Evolutionary conservation across 805 yeast genomes (phyloP).

Genomic region (Nakazawaea peltata): DNA sequence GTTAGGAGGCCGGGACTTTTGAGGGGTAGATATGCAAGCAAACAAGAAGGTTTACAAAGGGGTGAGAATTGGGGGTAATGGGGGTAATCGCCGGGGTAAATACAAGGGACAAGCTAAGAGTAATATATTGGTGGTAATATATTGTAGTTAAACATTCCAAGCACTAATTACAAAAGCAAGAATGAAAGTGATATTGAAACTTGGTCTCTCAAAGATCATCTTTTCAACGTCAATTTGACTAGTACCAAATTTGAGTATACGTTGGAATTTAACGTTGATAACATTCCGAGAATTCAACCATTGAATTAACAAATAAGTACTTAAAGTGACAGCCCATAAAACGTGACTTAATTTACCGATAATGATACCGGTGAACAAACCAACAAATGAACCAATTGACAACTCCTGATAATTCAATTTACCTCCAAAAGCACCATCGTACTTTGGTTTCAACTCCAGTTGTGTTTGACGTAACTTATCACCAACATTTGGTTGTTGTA

Average conservation of each 20-base stretch:
- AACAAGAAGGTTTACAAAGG: too few species aligned
- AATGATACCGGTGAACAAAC: conserved; percentile 48
- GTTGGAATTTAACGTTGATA: conserved; percentile 33
- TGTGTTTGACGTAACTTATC: conserved; percentile 12
- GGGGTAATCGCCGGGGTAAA: too few species aligned
- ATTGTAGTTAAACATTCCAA: conserved; percentile 32
- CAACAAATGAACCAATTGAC: conserved; percentile 56
- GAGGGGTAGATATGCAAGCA: too few species aligned
- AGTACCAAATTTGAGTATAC: conserved; percentile 26
- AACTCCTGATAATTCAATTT: conserved; percentile 52
- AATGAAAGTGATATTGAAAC: conserved; percentile 51
- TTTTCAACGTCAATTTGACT: conserved; percentile 36
- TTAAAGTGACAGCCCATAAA: conserved; percentile 41
- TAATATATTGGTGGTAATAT: too few species aligned
- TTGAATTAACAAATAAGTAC: conserved; percentile 35
- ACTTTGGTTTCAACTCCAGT: conserved; percentile 18
- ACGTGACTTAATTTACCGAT: conserved; percentile 54
- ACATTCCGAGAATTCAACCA: conserved; percentile 51
- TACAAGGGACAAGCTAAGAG: too few species aligned
- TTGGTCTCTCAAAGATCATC: conserved; percentile 49
- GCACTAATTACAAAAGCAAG: conserved; percentile 53
- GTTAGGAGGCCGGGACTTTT: too few species aligned
- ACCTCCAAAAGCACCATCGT: conserved; percentile 33
- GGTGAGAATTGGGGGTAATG: too few species aligned
- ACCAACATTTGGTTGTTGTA: not conserved